Evolutionary conservation across 192 early-diverging fungal species (phyloP).

Genomic region (Chytriomyces confervae): DNA sequence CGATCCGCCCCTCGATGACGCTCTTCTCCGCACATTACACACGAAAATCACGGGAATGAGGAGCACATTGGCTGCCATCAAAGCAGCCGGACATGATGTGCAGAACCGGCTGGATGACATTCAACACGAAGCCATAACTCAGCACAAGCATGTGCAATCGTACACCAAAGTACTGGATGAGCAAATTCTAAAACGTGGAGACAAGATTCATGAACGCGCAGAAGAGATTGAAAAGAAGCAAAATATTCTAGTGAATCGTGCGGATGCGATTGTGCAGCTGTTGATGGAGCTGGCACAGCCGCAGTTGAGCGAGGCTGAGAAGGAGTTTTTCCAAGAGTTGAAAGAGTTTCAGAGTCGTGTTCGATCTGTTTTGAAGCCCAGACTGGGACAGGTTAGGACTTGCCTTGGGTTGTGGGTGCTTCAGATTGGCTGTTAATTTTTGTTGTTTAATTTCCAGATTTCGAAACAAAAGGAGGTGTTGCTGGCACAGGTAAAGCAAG

Average conservation of each 20-base stretch:
- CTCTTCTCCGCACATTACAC: conserved; percentile 8
- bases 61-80: conserved; percentile 5
- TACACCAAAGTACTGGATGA: conserved; percentile 8
- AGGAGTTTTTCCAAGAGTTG: conserved; percentile 26
- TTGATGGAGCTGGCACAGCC: conserved; percentile 21
- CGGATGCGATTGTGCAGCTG: conserved; percentile 26
- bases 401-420: background rate
- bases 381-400: conserved; percentile 18
- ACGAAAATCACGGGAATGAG: conserved; percentile 14
- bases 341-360: conserved; percentile 27
- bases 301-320: conserved; percentile 19
- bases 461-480: conserved; percentile 22
- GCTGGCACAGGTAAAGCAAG: conserved; percentile 7
- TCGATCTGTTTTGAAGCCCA: conserved; percentile 27
- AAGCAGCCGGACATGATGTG: background rate
- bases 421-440: background rate
- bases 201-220: background rate
- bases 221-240: background rate
- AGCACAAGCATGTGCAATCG: conserved; percentile 3
- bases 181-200: background rate
- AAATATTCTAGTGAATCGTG: background rate
- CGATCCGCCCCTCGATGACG: conserved; percentile 7
- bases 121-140: conserved; percentile 19
- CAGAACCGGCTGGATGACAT: conserved; percentile 29
- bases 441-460: background rate